Conservation (phyloP, 2,329 filamentous ascomycete genomes). For the Colletotrichum horii region DNA sequence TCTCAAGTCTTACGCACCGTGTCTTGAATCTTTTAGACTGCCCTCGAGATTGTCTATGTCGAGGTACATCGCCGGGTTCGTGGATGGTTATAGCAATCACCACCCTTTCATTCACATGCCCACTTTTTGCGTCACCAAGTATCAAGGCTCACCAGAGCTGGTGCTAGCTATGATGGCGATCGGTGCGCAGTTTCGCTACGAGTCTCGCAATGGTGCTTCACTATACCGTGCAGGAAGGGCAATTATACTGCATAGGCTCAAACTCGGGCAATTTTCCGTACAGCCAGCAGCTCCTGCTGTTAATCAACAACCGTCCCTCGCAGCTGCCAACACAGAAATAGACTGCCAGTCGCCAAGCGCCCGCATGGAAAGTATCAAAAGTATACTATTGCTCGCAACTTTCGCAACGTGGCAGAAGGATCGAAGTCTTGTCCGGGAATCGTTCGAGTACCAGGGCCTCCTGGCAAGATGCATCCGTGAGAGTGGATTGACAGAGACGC, state of each 20-base stretch:
- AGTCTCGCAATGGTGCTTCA: not conserved
- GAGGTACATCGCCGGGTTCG: not conserved
- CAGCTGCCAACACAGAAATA: not conserved
- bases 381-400: not conserved
- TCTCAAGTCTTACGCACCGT: not conserved
- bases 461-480: not conserved
- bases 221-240: not conserved
- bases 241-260: not conserved
- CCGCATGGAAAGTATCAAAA: not conserved
- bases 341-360: not conserved
- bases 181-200: not conserved
- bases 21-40: not conserved
- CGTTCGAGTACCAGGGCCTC: not conserved
- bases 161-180: not conserved
- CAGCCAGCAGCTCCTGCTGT: not conserved
- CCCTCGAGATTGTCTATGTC: not conserved
- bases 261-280: not conserved
- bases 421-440: not conserved
- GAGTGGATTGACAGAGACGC: not conserved
- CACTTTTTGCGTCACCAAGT: not conserved
- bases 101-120: conserved; percentile 5
- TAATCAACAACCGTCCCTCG: not conserved
- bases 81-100: not conserved
- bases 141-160: not conserved
- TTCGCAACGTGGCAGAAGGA: not conserved